Conservation (phyloP, 257 asterid genomes). For the Verbascum thapsus region DNA sequence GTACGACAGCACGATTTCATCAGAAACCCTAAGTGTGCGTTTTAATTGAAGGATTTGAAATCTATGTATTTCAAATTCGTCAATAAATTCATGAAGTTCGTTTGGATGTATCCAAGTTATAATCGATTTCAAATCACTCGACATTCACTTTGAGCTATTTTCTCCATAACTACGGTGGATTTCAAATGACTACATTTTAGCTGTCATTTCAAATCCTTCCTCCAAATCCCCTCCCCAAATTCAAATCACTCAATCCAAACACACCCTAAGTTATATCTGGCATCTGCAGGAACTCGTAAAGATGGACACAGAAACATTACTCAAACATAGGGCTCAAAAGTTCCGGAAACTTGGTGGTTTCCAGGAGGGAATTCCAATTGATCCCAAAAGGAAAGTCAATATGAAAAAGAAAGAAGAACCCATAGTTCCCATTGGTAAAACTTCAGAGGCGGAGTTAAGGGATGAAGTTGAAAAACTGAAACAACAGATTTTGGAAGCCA, state of each 20-base stretch:
- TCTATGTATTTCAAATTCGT: too few relatives aligned
- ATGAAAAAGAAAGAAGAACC: slow-evolving; percentile 74
- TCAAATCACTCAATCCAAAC: too few relatives aligned
- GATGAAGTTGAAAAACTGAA: slow-evolving; percentile 67
- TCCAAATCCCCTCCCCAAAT: too few relatives aligned
- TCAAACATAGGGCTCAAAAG: slow-evolving; percentile 71
- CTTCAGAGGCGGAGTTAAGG: slow-evolving; percentile 54
- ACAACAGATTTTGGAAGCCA: slow-evolving; percentile 54
- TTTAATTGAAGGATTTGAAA: too few relatives aligned
- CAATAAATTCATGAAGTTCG: too few relatives aligned
- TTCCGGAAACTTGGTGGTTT: slow-evolving; percentile 72
- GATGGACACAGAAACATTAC: slow-evolving; percentile 66
- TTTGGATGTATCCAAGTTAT: too few relatives aligned
- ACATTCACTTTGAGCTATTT: too few relatives aligned
- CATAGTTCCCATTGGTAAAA: slow-evolving; percentile 42
- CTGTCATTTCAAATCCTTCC: too few relatives aligned
- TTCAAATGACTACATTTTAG: too few relatives aligned
- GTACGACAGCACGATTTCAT: slow-evolving; percentile 3
- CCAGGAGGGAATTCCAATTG: slow-evolving; percentile 71
- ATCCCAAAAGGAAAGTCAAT: slow-evolving; percentile 60
- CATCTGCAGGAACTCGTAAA: slow-evolving; percentile 69
- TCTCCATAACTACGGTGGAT: too few relatives aligned
- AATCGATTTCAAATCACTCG: too few relatives aligned
- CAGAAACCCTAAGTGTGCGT: slow-evolving; percentile 31
- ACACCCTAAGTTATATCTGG: slow-evolving; percentile 22